phyloP scores from a whole-genome alignment of 1,284 basidiomycete species.

The Malassezia sympodialis region DNA sequence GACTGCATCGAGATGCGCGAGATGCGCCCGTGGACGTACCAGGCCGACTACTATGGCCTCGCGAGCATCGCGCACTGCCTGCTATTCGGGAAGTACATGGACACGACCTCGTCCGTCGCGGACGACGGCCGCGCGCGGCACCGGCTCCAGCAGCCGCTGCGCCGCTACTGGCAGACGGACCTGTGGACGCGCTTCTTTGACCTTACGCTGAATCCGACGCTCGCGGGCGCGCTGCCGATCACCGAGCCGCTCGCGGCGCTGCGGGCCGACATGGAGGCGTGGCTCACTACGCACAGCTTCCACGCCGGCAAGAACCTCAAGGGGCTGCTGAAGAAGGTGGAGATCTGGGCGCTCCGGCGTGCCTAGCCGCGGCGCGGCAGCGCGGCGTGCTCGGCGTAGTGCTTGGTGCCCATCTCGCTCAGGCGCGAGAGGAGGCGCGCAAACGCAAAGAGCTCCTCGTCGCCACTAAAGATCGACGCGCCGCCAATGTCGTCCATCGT shows the following conservation, averaged over 20 bases:
- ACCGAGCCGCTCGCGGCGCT: slow-evolving; percentile 59
- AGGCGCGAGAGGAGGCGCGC: slow-evolving; percentile 42
- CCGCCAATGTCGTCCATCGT: slow-evolving; percentile 43
- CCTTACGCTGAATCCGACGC: slow-evolving; percentile 61
- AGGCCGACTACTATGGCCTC: slow-evolving; percentile 90
- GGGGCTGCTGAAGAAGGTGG: slow-evolving; percentile 40
- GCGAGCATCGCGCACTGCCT: slow-evolving; percentile 87
- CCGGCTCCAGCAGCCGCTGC: slow-evolving; percentile 59
- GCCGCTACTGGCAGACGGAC: slow-evolving; percentile 88
- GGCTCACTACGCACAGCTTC: slow-evolving; percentile 60
- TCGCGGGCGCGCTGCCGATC: slow-evolving; percentile 58
- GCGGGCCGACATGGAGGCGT: slow-evolving; percentile 71
- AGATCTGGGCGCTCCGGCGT: slow-evolving; percentile 32
- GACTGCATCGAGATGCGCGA: slow-evolving; percentile 86
- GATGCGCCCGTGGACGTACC: slow-evolving; percentile 74
- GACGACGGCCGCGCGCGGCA: slow-evolving; percentile 8
- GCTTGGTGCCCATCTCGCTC: slow-evolving; percentile 41
- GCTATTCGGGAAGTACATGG: slow-evolving; percentile 82
- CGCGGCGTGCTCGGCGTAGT: slow-evolving; percentile 19
- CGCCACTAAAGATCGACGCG: slow-evolving; percentile 42
- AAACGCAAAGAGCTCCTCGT: slow-evolving; percentile 47
- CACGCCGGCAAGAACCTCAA: slow-evolving; percentile 59
- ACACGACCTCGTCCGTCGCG: slow-evolving; percentile 19
- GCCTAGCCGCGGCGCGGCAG: background rate
- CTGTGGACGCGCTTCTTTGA: slow-evolving; percentile 80